Base-by-base conservation (phyloP, 805 yeast species). In the Wilhelminamyces savonicus region DNA sequence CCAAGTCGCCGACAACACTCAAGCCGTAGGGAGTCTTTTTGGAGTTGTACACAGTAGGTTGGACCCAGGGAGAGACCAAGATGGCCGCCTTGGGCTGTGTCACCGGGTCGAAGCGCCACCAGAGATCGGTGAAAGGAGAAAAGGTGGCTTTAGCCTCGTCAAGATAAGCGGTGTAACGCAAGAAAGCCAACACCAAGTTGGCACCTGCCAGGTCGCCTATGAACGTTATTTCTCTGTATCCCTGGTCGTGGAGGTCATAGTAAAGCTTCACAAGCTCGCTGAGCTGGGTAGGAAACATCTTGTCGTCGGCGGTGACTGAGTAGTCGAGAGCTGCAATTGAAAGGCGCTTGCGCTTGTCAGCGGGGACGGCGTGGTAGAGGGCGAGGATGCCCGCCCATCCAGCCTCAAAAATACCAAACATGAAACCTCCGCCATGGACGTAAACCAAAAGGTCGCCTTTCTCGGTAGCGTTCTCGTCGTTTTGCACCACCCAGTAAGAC, bases 41-140 rank as follows among this genome's bases (percentile, higher is more conserved):
- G 58, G 51, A 11, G 16, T 21, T 7, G 49, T 44, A n/a, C n/a
- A n/a, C n/a, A 23, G 37, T 36, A 6, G 66, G 64, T 32, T 59
- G 49, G 18, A 54, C 52, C 66, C 66, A 59, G 10, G 66, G 65
- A 24, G 61, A 52, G 8, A 53, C 32, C 27, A 56, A 41, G 3
- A 56, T 35, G 21, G 50, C 34, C 3, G 56, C 43, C 13, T 38
- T 39, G 5, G 64, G 65, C 37, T 56, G 57, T 2, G 51, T 49
- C 31, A 50, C 35, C 2, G 40, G 31, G 4, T 40, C 34, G 17
- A 33, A 34, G 43, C 47, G 48, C 5, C 25, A 13, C 13, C 32
- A 40, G 24, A 49, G 48, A 15, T 46, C 39, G 10, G 44, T 34
- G 31, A 36, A 52, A 9, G 30, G 30, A 6, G 36, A 29, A 28